Evolutionary conservation across 2,329 filamentous ascomycete genomes (phyloP).

Genomic region (Aspergillus pseudonomiae): DNA sequence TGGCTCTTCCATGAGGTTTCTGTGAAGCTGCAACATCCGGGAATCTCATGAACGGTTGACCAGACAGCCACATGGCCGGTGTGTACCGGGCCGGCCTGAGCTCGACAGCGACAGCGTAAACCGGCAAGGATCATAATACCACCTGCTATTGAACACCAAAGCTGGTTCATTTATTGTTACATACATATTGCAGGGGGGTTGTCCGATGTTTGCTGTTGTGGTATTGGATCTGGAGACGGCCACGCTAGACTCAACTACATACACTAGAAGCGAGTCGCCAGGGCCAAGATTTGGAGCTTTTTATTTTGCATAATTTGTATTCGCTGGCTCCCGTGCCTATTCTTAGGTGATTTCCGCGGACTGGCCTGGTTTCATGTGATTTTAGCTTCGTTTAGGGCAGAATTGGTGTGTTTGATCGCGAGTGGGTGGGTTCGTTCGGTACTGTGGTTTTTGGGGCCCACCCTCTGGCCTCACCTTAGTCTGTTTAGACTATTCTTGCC

Average conservation of each 20-base stretch:
- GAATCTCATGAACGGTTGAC: neutral
- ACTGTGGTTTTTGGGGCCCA: neutral
- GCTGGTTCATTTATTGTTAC: neutral
- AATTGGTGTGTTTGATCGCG: neutral
- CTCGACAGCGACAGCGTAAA: neutral
- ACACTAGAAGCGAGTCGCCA: neutral
- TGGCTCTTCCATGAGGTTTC: neutral
- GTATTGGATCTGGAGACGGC: neutral
- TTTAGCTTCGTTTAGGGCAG: slow-evolving; percentile 1
- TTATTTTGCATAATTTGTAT: too few species aligned
- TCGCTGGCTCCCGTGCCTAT: neutral
- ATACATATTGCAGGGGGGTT: neutral
- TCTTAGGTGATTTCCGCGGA: neutral
- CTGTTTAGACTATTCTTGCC: neutral
- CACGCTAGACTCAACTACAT: neutral
- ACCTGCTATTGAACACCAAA: neutral
- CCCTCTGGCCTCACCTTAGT: too few species aligned
- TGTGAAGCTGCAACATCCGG: neutral
- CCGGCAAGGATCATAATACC: neutral
- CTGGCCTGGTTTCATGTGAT: neutral
- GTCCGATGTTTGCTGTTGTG: too few species aligned
- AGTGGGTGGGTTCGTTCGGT: neutral
- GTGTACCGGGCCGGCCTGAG: neutral
- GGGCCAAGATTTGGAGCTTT: neutral
- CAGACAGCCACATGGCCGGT: neutral